Conservation (phyloP, 139 green algal species). For the Picochlorum sp. region DNA sequence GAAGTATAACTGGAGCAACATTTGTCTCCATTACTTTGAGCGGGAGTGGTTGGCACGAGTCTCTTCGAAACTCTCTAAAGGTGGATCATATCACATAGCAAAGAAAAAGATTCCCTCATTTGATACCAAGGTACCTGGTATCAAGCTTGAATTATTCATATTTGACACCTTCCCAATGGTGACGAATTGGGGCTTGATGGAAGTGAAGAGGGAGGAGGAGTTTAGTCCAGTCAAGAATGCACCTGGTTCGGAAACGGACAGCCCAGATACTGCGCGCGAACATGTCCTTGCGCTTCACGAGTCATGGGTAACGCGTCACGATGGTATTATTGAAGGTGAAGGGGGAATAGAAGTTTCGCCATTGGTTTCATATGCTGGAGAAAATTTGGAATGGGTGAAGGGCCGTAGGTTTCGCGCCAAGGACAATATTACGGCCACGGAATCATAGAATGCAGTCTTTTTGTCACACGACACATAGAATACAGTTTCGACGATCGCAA, state of each 20-base stretch:
- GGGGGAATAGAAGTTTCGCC: conserved; percentile 65
- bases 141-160: conserved; percentile 97
- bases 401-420: conserved; percentile 10
- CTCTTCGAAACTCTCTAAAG: conserved; percentile 16
- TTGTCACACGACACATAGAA: background rate
- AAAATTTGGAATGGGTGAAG: conserved; percentile 46
- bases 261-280: conserved; percentile 69
- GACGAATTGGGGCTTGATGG: conserved; percentile 32
- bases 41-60: conserved; percentile 59
- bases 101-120: conserved; percentile 74
- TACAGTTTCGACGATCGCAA: background rate
- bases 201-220: conserved; percentile 55
- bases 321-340: conserved; percentile 22
- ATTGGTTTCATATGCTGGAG: conserved; percentile 62
- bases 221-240: conserved; percentile 92
- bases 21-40: conserved; percentile 95
- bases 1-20: conserved; percentile 83
- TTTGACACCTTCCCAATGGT: conserved; percentile 87
- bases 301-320: conserved; percentile 39
- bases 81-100: conserved; percentile 75
- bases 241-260: conserved; percentile 54
- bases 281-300: conserved; percentile 63
- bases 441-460: background rate
- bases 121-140: conserved; percentile 39
- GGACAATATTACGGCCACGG: background rate